Conservation (phyloP, 2,329 filamentous ascomycete genomes). For the Cladobotryum mycophilum region DNA sequence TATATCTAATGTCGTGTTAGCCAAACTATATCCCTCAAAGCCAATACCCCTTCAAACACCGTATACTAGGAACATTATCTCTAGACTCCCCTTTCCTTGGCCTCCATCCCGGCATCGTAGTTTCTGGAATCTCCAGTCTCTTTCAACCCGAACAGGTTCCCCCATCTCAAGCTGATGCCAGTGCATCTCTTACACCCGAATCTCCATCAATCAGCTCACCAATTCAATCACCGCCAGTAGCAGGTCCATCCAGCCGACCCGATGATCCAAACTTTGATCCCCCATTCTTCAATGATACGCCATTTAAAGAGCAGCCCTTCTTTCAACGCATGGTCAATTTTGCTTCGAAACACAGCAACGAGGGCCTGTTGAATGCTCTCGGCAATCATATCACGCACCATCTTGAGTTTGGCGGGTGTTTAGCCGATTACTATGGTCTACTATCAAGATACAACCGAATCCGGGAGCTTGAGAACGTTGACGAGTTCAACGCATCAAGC, state of each 20-base stretch:
- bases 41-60: conserved; percentile 55
- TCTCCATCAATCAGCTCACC: conserved; percentile 11
- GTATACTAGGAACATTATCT: conserved; percentile 72
- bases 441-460: conserved; percentile 64
- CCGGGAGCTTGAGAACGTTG: conserved; percentile 64
- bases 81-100: conserved; percentile 85
- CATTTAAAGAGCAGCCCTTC: conserved; percentile 61
- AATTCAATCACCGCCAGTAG: neutral
- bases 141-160: conserved; percentile 45
- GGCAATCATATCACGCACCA: conserved; percentile 72
- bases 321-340: conserved; percentile 67
- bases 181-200: neutral
- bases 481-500: conserved; percentile 40
- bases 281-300: conserved; percentile 67
- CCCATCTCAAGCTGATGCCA: conserved; percentile 15
- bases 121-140: conserved; percentile 73
- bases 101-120: conserved; percentile 80
- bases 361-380: conserved; percentile 63
- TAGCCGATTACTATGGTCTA: conserved; percentile 69
- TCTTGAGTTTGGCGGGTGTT: conserved; percentile 73
- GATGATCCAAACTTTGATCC: conserved; percentile 67
- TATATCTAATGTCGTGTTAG: conserved; percentile 14
- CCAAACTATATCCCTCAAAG: conserved; percentile 28
- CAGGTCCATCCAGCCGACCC: conserved; percentile 11
- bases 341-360: conserved; percentile 68